Percentiles rank a stretch among this genome's conserved stretches.
These are phyloP conservation scores for Metarhizium sp. DNA, from an alignment of 2,329 filamentous ascomycete species.

Conservation along the genomic window DNA sequence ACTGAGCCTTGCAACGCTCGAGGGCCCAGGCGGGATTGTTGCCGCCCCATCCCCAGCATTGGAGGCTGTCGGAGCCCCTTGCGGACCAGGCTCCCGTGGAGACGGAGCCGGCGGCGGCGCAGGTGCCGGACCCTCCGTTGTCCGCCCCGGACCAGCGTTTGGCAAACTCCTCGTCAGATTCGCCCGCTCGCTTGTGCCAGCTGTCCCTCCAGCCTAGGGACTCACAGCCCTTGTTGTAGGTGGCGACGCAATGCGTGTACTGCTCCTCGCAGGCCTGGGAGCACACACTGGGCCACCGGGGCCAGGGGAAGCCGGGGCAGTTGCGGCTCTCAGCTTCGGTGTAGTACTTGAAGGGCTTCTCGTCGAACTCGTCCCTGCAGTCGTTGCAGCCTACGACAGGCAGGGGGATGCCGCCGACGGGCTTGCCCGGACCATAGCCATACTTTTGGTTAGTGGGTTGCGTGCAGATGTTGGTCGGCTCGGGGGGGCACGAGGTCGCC, in stretches of 20 bases:
- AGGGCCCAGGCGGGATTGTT: constrained; percentile 22
- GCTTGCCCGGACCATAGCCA: constrained; percentile 57
- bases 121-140: background rate
- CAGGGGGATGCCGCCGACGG: constrained; percentile 41
- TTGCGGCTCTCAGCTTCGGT: constrained; percentile 29
- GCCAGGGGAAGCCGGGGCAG: constrained; percentile 35
- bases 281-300: constrained; percentile 31
- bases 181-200: constrained; percentile 16
- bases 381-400: constrained; percentile 48
- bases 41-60: constrained; percentile 18
- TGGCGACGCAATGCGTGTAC: constrained; percentile 35
- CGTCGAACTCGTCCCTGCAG: constrained; percentile 28
- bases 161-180: constrained; percentile 13
- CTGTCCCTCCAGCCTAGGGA: constrained; percentile 16
- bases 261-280: constrained; percentile 44
- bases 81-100: constrained; percentile 7
- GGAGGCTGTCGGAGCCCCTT: constrained; percentile 5
- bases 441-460: constrained; percentile 47
- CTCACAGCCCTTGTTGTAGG: constrained; percentile 41
- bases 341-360: constrained; percentile 44
- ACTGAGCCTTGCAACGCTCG: constrained; percentile 39
- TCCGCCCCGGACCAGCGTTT: constrained; percentile 11
- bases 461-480: constrained; percentile 42
- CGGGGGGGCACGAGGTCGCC: constrained; percentile 29
- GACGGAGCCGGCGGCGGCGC: constrained; percentile 2